phyloP scores from a whole-genome alignment of 352 stramenopile species.

The Phytophthora kernoviae region DNA sequence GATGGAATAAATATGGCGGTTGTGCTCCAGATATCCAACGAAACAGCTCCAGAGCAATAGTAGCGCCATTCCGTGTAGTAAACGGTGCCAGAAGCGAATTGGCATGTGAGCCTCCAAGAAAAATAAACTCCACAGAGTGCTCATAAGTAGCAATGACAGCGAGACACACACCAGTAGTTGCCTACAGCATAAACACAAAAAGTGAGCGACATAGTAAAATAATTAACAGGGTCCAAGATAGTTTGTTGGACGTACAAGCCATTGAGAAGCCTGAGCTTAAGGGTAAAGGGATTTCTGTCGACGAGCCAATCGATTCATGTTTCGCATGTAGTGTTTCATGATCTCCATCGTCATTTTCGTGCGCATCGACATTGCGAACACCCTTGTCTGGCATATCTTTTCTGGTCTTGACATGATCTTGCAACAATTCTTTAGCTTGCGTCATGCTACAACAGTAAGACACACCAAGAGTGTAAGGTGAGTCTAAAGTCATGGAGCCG shows the following conservation, averaged over 20 bases:
- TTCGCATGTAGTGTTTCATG: slow-evolving; percentile 5
- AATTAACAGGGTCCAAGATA: not conserved
- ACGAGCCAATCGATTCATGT: slow-evolving; percentile 22
- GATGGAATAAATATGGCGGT: slow-evolving; percentile 87
- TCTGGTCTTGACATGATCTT: slow-evolving; percentile 3
- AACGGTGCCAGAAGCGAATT: slow-evolving; percentile 73
- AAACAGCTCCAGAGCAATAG: slow-evolving; percentile 84
- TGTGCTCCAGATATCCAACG: slow-evolving; percentile 90
- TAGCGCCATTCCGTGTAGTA: slow-evolving; percentile 71
- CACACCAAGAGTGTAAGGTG: slow-evolving; percentile 2
- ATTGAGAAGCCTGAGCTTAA: slow-evolving; percentile 77
- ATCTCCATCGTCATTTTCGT: slow-evolving; percentile 19
- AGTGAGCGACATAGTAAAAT: slow-evolving; percentile 5
- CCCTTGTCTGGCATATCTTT: not conserved
- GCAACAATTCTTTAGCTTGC: slow-evolving; percentile 19
- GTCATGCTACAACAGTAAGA: slow-evolving; percentile 19
- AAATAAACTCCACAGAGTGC: slow-evolving; percentile 75
- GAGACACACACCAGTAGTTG: slow-evolving; percentile 63
- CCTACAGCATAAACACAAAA: slow-evolving; percentile 20
- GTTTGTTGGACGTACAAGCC: slow-evolving; percentile 49
- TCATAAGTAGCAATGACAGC: slow-evolving; percentile 57
- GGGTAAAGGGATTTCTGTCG: slow-evolving; percentile 42
- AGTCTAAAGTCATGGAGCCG: no score
- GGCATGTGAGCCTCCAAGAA: slow-evolving; percentile 76
- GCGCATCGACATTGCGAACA: slow-evolving; percentile 11